phyloP scores from a whole-genome alignment of 495 filamentous ascomycete genomes.

The Haplographium delicatum region DNA sequence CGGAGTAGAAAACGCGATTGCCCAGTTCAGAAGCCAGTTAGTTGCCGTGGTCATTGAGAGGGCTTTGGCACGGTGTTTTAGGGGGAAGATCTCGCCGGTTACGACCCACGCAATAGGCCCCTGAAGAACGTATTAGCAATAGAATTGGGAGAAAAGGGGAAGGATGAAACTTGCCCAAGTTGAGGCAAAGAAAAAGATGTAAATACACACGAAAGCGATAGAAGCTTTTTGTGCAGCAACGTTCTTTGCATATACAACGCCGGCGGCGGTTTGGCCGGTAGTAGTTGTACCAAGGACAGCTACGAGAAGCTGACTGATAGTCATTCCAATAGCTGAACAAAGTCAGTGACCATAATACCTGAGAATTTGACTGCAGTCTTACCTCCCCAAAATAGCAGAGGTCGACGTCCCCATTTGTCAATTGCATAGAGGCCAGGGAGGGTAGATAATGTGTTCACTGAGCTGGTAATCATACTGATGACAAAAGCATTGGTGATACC shows the following conservation, averaged over 20 bases:
- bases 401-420: slow-evolving; percentile 67
- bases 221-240: slow-evolving; percentile 33
- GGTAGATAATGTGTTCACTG: slow-evolving; percentile 66
- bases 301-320: slow-evolving; percentile 59
- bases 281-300: slow-evolving; percentile 59
- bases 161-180: no score
- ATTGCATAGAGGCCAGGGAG: slow-evolving; percentile 66
- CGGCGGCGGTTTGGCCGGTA: slow-evolving; percentile 38
- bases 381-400: slow-evolving; percentile 62
- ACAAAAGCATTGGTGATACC: slow-evolving; percentile 61
- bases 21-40: slow-evolving; percentile 73
- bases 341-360: not conserved
- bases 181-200: slow-evolving; percentile 75
- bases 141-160: no score
- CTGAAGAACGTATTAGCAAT: no score
- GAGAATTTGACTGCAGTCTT: not conserved
- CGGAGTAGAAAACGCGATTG: slow-evolving; percentile 69
- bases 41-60: slow-evolving; percentile 73
- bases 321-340: slow-evolving; percentile 55
- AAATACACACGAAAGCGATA: slow-evolving; percentile 56
- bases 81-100: slow-evolving; percentile 68
- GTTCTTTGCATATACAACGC: slow-evolving; percentile 25
- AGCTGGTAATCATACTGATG: slow-evolving; percentile 62
- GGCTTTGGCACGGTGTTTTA: slow-evolving; percentile 67
- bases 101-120: slow-evolving; percentile 60